Conservation (phyloP, 1,284 basidiomycete species). For the Stereum hirsutum region DNA sequence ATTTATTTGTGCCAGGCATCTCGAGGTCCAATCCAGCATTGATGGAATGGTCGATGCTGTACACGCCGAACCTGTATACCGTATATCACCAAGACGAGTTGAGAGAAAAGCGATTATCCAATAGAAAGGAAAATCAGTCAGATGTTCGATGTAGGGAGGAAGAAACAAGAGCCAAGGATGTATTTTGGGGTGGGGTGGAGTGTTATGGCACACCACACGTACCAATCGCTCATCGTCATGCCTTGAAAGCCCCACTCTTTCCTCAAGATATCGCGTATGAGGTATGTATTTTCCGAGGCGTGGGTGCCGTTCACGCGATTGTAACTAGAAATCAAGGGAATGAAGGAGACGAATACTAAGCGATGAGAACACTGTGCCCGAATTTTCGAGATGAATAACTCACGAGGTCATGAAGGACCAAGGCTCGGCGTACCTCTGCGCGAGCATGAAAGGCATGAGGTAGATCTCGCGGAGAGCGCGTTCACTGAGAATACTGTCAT, state of each 20-base stretch:
- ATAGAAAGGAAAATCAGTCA: too few species aligned
- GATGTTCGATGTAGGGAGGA: background rate
- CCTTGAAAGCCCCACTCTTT: conserved; percentile 63
- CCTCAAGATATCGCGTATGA: conserved; percentile 51
- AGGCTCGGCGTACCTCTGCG: conserved; percentile 49
- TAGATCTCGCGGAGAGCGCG: conserved; percentile 65
- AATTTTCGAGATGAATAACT: too few species aligned
- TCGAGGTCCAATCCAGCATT: conserved; percentile 65
- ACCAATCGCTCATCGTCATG: conserved; percentile 63
- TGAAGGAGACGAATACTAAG: conserved; percentile 7
- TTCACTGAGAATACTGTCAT: conserved; percentile 51
- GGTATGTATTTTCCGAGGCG: conserved; percentile 46
- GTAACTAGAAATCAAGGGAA: conserved; percentile 31
- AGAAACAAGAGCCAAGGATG: background rate
- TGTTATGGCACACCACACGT: conserved; percentile 8
- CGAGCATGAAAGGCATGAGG: conserved; percentile 65
- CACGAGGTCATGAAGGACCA: conserved; percentile 60
- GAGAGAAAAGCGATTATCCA: too few species aligned
- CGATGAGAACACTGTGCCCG: conserved; percentile 1
- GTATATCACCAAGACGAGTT: conserved; percentile 8
- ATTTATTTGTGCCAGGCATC: conserved; percentile 60
- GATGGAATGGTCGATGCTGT: conserved; percentile 45
- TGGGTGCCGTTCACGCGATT: conserved; percentile 56
- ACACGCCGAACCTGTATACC: conserved; percentile 60
- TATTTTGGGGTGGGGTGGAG: conserved; percentile 4